Evolutionary conservation across 108 stramenopile genomes (phyloP), one percentile per base, ranked within the genome.

Genomic region (Discostella pseudostelligera): DNA sequence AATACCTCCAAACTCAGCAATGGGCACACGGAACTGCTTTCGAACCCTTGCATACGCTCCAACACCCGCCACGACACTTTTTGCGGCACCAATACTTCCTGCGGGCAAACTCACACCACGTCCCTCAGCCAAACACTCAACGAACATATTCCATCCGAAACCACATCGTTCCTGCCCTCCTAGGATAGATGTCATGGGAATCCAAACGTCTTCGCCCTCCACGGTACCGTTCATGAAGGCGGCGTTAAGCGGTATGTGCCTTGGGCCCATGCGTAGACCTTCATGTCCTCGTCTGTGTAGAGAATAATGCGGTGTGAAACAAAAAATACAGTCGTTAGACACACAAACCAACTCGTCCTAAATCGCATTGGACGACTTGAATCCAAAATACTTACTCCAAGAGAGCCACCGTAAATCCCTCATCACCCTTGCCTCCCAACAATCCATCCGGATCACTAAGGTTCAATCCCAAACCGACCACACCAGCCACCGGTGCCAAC

Each of bases 151-250:
- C 97, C 97, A 98, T 51, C 97, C 97, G 69, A 88, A 95, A 56
- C 97, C 97, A 60, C 96, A 96, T 50, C 89, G 79, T 69, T 96
- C 92, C 79, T 96, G 96, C 48, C 97, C 97, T 36, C 97, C 97
- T 24, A 98, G 78, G 78, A 98, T 96, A 66, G 80, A 84, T 47
- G 85, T 81, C 86, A 98, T 97, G 59, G 97, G 96, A 56, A 98
- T 97, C 90, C 96, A 98, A 19, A 98, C 95, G 62, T 98, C 83
- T 76, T 97, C 95, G 39, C 97, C 97, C 63, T 95, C 90, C n/a
- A 98, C 97, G 10, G 97, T 96, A 17, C 96, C 97, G 79, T 98
- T 98, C 97, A 98, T 98, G 74, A 98, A 98, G 26, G 93, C 90
- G 29, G 93, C 89, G 62, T 81, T 86, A 53, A 96, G 80, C 20